phyloP scores from a whole-genome alignment of 192 early-diverging fungal species.

The Backusella sp. region DNA sequence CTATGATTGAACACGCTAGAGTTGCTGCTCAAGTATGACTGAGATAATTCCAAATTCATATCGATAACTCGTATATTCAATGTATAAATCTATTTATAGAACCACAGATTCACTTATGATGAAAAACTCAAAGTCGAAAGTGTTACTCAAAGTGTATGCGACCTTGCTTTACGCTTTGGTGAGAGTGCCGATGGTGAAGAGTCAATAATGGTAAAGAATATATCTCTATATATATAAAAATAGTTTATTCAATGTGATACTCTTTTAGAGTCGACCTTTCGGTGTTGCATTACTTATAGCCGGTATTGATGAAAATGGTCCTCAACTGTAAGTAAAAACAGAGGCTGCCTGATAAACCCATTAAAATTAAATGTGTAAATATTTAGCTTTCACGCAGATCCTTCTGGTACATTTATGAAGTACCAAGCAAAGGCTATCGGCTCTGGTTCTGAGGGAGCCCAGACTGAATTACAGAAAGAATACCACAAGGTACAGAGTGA shows the following conservation, averaged over 20 bases:
- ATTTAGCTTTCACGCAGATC: slow-evolving; percentile 88
- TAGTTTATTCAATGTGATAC: slow-evolving; percentile 1
- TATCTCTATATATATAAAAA: not conserved
- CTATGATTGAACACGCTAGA: slow-evolving; percentile 98
- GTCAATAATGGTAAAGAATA: slow-evolving; percentile 85
- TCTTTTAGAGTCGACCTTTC: slow-evolving; percentile 87
- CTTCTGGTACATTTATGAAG: slow-evolving; percentile 94
- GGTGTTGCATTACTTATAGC: slow-evolving; percentile 98
- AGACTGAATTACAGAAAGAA: slow-evolving; percentile 96
- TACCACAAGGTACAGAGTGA: slow-evolving; percentile 75
- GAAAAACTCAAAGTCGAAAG: slow-evolving; percentile 95
- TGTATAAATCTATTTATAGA: slow-evolving; percentile 46
- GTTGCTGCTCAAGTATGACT: slow-evolving; percentile 83
- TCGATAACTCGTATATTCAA: not conserved
- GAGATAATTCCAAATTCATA: not conserved
- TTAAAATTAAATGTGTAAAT: not conserved
- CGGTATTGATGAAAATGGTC: slow-evolving; percentile 94
- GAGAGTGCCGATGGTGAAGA: slow-evolving; percentile 96
- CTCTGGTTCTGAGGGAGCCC: slow-evolving; percentile 97
- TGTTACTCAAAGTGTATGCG: slow-evolving; percentile 97
- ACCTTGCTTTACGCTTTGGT: slow-evolving; percentile 95
- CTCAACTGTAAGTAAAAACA: slow-evolving; percentile 78
- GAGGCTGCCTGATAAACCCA: not conserved
- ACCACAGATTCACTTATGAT: slow-evolving; percentile 94
- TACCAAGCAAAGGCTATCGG: slow-evolving; percentile 99